Conservation (phyloP, 83 land plant genomes). For the Isoetes engelmannii region DNA sequence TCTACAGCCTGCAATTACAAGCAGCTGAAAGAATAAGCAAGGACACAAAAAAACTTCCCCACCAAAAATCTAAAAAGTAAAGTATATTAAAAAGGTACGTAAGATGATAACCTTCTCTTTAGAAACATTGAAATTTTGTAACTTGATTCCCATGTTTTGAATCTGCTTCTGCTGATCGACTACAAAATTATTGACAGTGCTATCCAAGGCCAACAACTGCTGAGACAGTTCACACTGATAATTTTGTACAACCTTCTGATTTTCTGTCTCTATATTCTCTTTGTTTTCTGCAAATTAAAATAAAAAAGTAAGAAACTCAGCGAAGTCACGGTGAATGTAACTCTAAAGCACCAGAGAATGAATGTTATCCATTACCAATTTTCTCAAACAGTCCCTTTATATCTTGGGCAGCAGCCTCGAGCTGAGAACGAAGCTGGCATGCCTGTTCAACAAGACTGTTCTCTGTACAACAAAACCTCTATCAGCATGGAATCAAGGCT, state of each 20-base stretch:
- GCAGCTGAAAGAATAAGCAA: slow-evolving; percentile 8
- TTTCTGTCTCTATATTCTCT: slow-evolving; percentile 57
- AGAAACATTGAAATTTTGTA: slow-evolving; percentile 43
- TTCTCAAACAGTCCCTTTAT: slow-evolving; percentile 61
- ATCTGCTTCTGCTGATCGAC: slow-evolving; percentile 58
- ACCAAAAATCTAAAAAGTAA: background rate
- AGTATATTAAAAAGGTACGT: background rate
- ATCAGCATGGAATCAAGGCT: background rate
- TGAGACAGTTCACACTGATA: slow-evolving; percentile 52
- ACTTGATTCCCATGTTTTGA: slow-evolving; percentile 47
- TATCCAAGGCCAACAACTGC: slow-evolving; percentile 48
- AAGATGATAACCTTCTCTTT: slow-evolving; percentile 49
- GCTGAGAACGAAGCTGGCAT: slow-evolving; percentile 46
- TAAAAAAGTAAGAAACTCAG: background rate
- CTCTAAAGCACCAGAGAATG: background rate
- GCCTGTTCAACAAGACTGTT: slow-evolving; percentile 64
- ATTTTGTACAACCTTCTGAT: slow-evolving; percentile 48
- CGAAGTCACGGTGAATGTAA: background rate
- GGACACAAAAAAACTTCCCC: background rate
- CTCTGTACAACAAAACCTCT: slow-evolving; percentile 39
- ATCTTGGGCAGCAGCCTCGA: slow-evolving; percentile 73
- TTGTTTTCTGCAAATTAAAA: slow-evolving; percentile 49
- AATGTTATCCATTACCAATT: slow-evolving; percentile 44
- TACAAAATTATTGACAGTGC: slow-evolving; percentile 40
- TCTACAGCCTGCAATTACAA: slow-evolving; percentile 23